Evolutionary conservation across 768 basidiomycete genomes (phyloP).

Genomic region (Mycena maculata): DNA sequence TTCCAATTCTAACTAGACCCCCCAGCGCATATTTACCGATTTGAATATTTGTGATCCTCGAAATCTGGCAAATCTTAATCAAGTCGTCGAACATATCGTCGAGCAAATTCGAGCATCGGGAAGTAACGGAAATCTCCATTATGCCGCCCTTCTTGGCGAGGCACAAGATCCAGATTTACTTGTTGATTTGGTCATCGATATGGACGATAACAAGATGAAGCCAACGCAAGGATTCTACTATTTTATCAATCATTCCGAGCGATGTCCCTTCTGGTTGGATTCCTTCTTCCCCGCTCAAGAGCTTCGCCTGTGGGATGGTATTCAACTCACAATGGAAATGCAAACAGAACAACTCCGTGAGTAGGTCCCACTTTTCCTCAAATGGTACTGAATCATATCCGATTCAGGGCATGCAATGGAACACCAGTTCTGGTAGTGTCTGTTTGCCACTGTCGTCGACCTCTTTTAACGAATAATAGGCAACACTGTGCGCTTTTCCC

Average conservation of each 20-base stretch:
- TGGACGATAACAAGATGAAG: neutral
- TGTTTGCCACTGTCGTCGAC: too few species aligned
- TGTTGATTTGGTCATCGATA: constrained; percentile 21
- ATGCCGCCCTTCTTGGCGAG: constrained; percentile 14
- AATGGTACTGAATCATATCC: neutral
- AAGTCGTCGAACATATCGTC: constrained; percentile 6
- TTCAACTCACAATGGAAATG: constrained; percentile 6
- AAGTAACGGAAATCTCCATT: neutral
- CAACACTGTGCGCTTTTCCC: constrained; percentile 25
- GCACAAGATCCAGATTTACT: constrained; percentile 2
- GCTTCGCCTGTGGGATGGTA: constrained; percentile 19
- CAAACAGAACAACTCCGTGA: constrained; percentile 9
- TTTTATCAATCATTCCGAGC: constrained; percentile 50
- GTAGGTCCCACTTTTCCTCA: neutral
- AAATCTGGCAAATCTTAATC: constrained; percentile 5
- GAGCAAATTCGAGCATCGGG: neutral
- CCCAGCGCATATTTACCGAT: constrained; percentile 31
- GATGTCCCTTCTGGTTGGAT: constrained; percentile 57
- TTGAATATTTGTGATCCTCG: constrained; percentile 5
- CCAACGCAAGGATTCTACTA: constrained; percentile 46
- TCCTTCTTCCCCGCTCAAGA: constrained; percentile 35
- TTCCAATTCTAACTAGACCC: neutral
- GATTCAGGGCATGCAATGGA: constrained; percentile 28
- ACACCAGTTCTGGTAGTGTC: constrained; percentile 28
- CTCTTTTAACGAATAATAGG: neutral